Percentiles rank a stretch among this genome's conserved stretches.
phyloP scores from a whole-genome alignment of 2,329 filamentous ascomycete genomes.

The Fusarium globosum region DNA sequence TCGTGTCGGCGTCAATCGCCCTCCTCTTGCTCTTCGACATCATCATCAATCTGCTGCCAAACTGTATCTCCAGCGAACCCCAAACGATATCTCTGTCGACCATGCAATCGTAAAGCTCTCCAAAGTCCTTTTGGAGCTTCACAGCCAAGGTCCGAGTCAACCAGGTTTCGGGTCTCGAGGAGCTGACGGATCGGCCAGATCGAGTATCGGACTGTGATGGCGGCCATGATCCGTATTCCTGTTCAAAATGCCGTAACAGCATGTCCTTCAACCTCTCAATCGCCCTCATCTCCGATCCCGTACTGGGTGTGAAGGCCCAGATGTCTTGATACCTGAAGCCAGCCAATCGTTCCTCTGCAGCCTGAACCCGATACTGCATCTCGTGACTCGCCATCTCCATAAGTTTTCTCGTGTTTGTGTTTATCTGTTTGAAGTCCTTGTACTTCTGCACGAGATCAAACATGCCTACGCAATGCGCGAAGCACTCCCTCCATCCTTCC shows the following conservation, averaged over 20 bases:
- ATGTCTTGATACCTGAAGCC: slow-evolving; percentile 71
- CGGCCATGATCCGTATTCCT: slow-evolving; percentile 71
- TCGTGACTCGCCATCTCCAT: slow-evolving; percentile 71
- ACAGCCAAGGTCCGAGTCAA: slow-evolving; percentile 68
- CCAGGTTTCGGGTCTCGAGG: slow-evolving; percentile 64
- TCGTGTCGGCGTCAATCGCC: slow-evolving; percentile 61
- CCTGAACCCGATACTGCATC: slow-evolving; percentile 70
- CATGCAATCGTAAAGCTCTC: slow-evolving; percentile 75
- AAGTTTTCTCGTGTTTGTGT: slow-evolving; percentile 70
- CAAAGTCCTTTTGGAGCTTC: slow-evolving; percentile 73
- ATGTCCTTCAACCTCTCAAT: slow-evolving; percentile 72
- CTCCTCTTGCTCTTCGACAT: slow-evolving; percentile 58
- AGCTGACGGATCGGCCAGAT: slow-evolving; percentile 28
- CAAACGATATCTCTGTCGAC: slow-evolving; percentile 75
- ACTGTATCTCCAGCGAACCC: slow-evolving; percentile 70
- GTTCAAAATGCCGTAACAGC: slow-evolving; percentile 67
- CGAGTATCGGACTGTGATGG: slow-evolving; percentile 4
- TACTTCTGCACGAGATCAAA: slow-evolving; percentile 62
- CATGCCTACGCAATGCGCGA: slow-evolving; percentile 75
- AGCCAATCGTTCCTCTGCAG: slow-evolving; percentile 69
- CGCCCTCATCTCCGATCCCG: slow-evolving; percentile 60
- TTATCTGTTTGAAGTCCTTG: slow-evolving; percentile 68
- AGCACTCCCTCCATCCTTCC: slow-evolving; percentile 75
- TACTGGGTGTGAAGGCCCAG: slow-evolving; percentile 64
- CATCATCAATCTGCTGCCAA: slow-evolving; percentile 74